Evolutionary conservation across 2,329 filamentous ascomycete species (phyloP), one percentile per base, ranked within the genome.

Genomic region (Incumbomyces lentus): DNA sequence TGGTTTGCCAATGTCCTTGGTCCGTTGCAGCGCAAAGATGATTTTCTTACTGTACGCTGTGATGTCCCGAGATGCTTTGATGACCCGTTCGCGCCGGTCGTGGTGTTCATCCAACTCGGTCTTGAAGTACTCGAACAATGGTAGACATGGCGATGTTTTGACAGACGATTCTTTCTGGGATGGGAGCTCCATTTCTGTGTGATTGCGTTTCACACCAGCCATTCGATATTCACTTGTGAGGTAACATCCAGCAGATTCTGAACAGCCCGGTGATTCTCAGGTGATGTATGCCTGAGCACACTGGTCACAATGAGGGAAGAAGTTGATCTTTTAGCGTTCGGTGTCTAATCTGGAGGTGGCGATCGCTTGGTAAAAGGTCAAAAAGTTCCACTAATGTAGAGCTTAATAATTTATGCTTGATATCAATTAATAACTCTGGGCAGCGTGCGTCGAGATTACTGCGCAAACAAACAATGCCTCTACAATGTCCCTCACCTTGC

Each of bases 31-130:
- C 1, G 84, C 78, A 64, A 92, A 92, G 56, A 92, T 92, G 88
- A 96, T 93, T 70, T 96, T 98, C 73, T 98, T 98, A 67, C 87
- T 95, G 45, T 88, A 72, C 0, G 87, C 88, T 6, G 92, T 98
- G 49, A 98, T 85, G 64, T 98, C 92, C 52, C 90, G 75, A 7
- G 86, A 93, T 2, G 82, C 83, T 70, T 96, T 98, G 60, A 93
- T 85, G 56, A 95, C 80, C 44, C 84, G 79, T 68, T 95, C 89
- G 47, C 88, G 78, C 13, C 92, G 82, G 66, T 96, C 92, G 64
- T 98, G 86, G 62, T 96, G 90, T 66, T 92, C 80, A 60, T 98
- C 92, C 22, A 98, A 73, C 66, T 95, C 89, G 59, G 83, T 75
- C 43, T 89, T 82, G 63, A 96, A 95, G 6, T 64, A 69, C 64